Conservation (phyloP, 768 basidiomycete genomes). For the Strobilomyces dryophilus region DNA sequence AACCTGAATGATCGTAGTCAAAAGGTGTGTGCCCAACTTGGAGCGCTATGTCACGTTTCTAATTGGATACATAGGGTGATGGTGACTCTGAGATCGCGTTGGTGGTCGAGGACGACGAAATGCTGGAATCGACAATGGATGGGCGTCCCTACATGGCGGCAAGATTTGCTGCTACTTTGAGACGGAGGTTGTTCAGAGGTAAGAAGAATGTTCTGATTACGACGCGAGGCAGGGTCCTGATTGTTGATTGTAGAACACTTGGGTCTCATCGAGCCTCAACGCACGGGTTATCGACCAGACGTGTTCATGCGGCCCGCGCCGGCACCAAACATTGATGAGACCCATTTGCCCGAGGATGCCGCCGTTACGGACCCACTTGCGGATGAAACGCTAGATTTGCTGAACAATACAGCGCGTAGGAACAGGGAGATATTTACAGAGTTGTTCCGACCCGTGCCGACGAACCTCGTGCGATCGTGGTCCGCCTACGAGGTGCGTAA, state of each 20-base stretch:
- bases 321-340: constrained; percentile 63
- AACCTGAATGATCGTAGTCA: constrained; percentile 90
- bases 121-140: constrained; percentile 73
- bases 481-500: constrained; percentile 62
- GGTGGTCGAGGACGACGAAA: constrained; percentile 84
- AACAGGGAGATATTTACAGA: constrained; percentile 87
- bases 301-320: constrained; percentile 82
- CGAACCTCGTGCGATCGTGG: constrained; percentile 79
- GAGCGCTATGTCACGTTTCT: neutral
- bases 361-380: constrained; percentile 77
- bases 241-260: constrained; percentile 61
- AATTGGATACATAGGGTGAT: constrained; percentile 56
- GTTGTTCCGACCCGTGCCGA: constrained; percentile 82
- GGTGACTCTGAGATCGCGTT: constrained; percentile 94
- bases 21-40: constrained; percentile 39
- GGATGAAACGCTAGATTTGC: constrained; percentile 53
- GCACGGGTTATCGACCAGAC: constrained; percentile 33
- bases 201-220: constrained; percentile 7
- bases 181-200: constrained; percentile 84
- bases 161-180: constrained; percentile 79
- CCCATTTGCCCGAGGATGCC: constrained; percentile 49
- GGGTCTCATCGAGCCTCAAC: constrained; percentile 78
- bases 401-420: constrained; percentile 66
- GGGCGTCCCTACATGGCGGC: constrained; percentile 67
- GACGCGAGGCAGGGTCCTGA: neutral